Conservation (phyloP, 495 filamentous ascomycete species). For the Penicillium coffeae region DNA sequence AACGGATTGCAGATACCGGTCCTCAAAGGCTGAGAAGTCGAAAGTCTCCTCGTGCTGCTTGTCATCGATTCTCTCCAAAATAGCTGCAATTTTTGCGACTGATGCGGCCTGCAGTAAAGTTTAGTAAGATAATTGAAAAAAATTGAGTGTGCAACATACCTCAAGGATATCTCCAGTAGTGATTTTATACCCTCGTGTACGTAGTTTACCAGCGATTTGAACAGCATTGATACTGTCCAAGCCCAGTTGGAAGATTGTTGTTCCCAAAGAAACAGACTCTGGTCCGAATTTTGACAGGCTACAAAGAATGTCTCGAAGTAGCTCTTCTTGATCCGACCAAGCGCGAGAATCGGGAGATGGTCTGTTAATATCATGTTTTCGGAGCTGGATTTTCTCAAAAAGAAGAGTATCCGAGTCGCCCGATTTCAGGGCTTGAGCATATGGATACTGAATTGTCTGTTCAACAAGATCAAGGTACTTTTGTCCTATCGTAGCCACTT, state of each 20-base stretch:
- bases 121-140: constrained; percentile 58
- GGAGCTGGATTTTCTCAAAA: constrained; percentile 6
- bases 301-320: constrained; percentile 58
- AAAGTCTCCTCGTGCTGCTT: constrained; percentile 14
- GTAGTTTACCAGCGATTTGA: constrained; percentile 64
- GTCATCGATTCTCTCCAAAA: constrained; percentile 15
- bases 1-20: constrained; percentile 53
- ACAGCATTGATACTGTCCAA: constrained; percentile 45
- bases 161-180: constrained; percentile 67
- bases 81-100: constrained; percentile 22
- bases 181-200: constrained; percentile 52
- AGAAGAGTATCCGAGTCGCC: constrained; percentile 4
- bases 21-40: constrained; percentile 39
- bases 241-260: constrained; percentile 47
- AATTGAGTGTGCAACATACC: constrained; percentile 32
- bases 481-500: constrained; percentile 38
- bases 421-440: constrained; percentile 26
- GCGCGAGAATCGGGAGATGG: constrained; percentile 2
- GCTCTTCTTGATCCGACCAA: constrained; percentile 55
- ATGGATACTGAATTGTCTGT: constrained; percentile 35
- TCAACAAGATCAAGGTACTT: constrained; percentile 47
- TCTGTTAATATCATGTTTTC: not conserved
- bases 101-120: constrained; percentile 45
- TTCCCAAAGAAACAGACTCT: constrained; percentile 46
- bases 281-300: constrained; percentile 45